Evolutionary conservation across 164 flowering plant species (phyloP), one percentile per base, ranked within the genome.

Genomic region (Liquidambar formosana): DNA sequence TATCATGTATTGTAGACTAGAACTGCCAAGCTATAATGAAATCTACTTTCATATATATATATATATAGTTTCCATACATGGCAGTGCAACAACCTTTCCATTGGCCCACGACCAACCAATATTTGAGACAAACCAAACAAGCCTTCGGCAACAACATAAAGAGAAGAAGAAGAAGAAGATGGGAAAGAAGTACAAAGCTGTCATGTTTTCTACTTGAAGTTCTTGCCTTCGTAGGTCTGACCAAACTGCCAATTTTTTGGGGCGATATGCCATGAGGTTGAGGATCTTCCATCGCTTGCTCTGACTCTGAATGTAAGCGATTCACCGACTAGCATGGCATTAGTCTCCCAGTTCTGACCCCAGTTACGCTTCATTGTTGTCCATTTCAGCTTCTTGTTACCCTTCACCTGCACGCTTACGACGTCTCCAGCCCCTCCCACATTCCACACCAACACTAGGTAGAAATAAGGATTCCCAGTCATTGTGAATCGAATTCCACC

Each of bases 341-440:
- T 52, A 8, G 85, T 77, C 13, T 65, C 33, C 96, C 96, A 89
- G 2, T 74, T 78, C 72, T 83, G 85, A 13, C 94, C 94, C 93
- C 94, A 90, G 41, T 80, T 78, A 0, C 88, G 76, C 46, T 57
- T 70, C 89, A 92, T 66, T 1, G 51, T 0, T 0, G 84, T 82
- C 90, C 92, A 90, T 21, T 64, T 72, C 19, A 74, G 66, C 59
- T 69, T 63, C 45, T 78, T 67, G 64, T 69, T 13, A 0, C 87
- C 91, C 76, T 89, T 92, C 57, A 90, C 86, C 62, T 68, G 62
- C 57, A 89, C 77, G 8, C 69, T 45, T 13, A 14, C 41, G 1
- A 92, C 69, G 25, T 92, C 92, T n/a, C 97, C 96, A 0, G 94
- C 88, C 11, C 94, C 96, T 21, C 79, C 97, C 0, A 90, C 96